phyloP scores from a whole-genome alignment of 225 moss, liverwort and hornwort species.

The Marchantia paleacea region DNA sequence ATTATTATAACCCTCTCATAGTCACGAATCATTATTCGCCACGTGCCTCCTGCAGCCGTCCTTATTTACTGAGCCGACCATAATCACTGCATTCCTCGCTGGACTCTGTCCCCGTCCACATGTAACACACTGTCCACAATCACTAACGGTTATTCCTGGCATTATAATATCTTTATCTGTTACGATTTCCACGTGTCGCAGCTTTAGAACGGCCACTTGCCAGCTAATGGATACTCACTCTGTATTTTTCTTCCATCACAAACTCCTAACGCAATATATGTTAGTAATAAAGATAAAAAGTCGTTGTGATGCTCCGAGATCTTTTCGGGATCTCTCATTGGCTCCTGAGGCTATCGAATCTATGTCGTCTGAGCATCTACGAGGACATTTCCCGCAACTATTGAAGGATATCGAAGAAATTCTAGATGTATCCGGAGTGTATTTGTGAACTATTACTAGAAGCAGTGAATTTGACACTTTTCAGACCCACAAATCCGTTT shows the following conservation, averaged over 20 bases:
- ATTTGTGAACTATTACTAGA: too few species aligned
- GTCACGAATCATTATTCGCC: background rate
- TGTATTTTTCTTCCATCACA: background rate
- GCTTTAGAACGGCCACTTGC: background rate
- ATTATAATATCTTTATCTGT: background rate
- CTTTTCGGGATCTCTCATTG: background rate
- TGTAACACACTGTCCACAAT: background rate
- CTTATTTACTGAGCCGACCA: background rate
- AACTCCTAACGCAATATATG: background rate
- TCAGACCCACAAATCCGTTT: background rate
- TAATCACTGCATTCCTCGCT: background rate
- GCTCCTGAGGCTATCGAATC: background rate
- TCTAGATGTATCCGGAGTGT: too few species aligned
- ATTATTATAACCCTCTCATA: background rate
- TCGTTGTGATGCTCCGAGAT: background rate
- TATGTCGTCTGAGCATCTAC: too few species aligned
- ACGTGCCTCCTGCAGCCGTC: background rate
- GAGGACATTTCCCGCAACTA: too few species aligned
- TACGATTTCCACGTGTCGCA: background rate
- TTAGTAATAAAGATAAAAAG: background rate
- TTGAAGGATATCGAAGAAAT: too few species aligned
- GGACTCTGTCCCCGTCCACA: background rate
- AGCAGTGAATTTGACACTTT: background rate
- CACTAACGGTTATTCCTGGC: too few species aligned
- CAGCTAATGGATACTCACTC: background rate